These are phyloP conservation scores for Zygoascus hellenicus DNA, from an alignment of 1,139 yeast genomes.

Conservation along the genomic window DNA sequence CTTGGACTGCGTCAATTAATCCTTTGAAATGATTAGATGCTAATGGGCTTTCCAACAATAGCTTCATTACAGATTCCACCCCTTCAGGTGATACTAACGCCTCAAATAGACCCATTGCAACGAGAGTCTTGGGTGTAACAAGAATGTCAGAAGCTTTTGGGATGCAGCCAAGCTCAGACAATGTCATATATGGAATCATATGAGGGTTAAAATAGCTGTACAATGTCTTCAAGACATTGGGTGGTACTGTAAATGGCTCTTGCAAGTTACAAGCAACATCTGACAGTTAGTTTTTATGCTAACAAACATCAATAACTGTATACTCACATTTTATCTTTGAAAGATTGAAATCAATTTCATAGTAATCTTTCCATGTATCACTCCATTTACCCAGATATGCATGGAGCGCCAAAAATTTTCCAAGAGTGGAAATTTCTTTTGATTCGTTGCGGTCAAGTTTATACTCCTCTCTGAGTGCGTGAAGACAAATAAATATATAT, in stretches of 20 bases:
- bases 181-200: slow-evolving; percentile 17
- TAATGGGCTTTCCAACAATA: slow-evolving; percentile 40
- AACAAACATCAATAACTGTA: slow-evolving; percentile 33
- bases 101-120: slow-evolving; percentile 12
- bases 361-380: slow-evolving; percentile 55
- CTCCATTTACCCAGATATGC: slow-evolving; percentile 75
- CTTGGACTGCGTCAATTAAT: slow-evolving; percentile 63
- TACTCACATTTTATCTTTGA: slow-evolving; percentile 13
- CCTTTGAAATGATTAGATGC: slow-evolving; percentile 57
- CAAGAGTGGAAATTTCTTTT: slow-evolving; percentile 39
- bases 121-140: slow-evolving; percentile 13
- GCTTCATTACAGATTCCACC: slow-evolving; percentile 41
- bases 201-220: slow-evolving; percentile 16
- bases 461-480: slow-evolving; percentile 70
- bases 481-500: slow-evolving; percentile 62
- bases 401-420: slow-evolving; percentile 54
- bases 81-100: slow-evolving; percentile 44
- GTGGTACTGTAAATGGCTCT: slow-evolving; percentile 24
- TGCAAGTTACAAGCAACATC: slow-evolving; percentile 24
- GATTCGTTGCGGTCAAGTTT: slow-evolving; percentile 49
- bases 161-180: slow-evolving; percentile 52
- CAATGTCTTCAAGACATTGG: slow-evolving; percentile 21
- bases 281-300: slow-evolving; percentile 34
- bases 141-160: slow-evolving; percentile 47
- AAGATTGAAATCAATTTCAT: slow-evolving; percentile 29